Base-by-base conservation (phyloP, 352 stramenopile species). In the Albugo candida region DNA sequence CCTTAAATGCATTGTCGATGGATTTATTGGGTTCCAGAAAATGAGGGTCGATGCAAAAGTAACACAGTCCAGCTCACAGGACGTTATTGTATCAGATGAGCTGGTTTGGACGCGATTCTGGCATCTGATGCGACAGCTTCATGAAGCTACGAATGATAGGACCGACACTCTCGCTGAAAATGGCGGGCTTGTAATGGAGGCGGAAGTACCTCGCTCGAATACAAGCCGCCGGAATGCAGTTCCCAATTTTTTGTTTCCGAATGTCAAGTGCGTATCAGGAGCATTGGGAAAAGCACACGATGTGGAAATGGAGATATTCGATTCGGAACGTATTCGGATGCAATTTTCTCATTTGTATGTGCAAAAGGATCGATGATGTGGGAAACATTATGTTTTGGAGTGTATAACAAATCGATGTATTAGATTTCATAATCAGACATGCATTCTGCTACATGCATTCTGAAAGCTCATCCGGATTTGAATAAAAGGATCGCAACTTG, bases 401-500 rank as follows among this genome's bases (percentile, higher is more conserved):
- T n/a, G 24, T 31, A 31, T 3, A 31, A 8, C 24, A 10, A 31
- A 8, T 31, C 8, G 8, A 31, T 31, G 24, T 31, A 31, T 31
- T 31, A 3, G 24, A 31, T 31, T 10, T 31, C 8, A 31, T 31
- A 3, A 8, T 31, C 24, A 8, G 24, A 31, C 24, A 31, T 31
- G 24, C 24, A 31, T 43, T 43, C 38, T 43, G 38, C 20, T 24
- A 19, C 38, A 24, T 43, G 17, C 38, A 24, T 19, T 24, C 20
- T 43, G 38, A 8, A 24, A 24, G 38, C 8, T 69, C 56, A 84
- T 11, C 75, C 75, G 20, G 71, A 97, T 84, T 95, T 98, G 64
- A 95, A 95, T 46, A 96, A 67, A 49, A 92, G 81, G 50, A 96
- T 86, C 27, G 82, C 87, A 45, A 92, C 81, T 54, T 96, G 87